Evolutionary conservation across 2,329 filamentous ascomycete species (phyloP).

Genomic region (Exophiala viscosa): DNA sequence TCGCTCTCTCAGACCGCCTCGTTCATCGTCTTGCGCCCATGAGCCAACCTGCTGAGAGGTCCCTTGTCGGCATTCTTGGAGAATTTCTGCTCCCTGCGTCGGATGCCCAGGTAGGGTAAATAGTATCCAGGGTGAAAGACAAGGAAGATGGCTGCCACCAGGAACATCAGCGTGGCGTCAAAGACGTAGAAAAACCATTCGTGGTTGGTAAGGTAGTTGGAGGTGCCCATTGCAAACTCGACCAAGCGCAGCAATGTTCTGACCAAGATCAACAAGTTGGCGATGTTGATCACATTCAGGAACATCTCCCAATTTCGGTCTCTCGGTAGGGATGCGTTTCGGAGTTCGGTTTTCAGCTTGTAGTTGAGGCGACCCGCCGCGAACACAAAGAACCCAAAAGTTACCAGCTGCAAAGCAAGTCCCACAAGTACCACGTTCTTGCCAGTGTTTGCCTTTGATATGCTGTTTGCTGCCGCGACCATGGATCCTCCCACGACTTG

Average conservation of each 20-base stretch:
- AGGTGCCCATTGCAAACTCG: constrained; percentile 16
- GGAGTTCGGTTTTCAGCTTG: constrained; percentile 10
- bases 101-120: constrained; percentile 20
- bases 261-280: constrained; percentile 19
- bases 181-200: constrained; percentile 25
- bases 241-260: constrained; percentile 18
- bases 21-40: constrained; percentile 6
- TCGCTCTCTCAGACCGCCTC: constrained; percentile 2
- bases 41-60: constrained; percentile 10
- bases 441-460: constrained; percentile 27
- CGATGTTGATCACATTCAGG: constrained; percentile 18
- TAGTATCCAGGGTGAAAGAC: constrained; percentile 21
- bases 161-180: constrained; percentile 20
- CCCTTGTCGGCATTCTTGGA: constrained; percentile 19
- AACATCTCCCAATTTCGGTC: constrained; percentile 22
- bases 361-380: constrained; percentile 37
- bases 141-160: constrained; percentile 16
- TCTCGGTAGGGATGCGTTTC: constrained; percentile 10
- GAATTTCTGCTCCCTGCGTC: constrained; percentile 15
- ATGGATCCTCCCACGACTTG: constrained; percentile 41
- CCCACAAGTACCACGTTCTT: constrained; percentile 45
- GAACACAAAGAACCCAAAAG: constrained; percentile 49
- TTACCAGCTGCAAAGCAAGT: constrained; percentile 49
- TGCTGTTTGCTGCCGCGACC: constrained; percentile 31
- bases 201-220: constrained; percentile 19